A percentile compares a stretch with the other conserved stretches of the same genome.
Conservation (phyloP, 108 stramenopile species). For the Seminavis robusta region DNA sequence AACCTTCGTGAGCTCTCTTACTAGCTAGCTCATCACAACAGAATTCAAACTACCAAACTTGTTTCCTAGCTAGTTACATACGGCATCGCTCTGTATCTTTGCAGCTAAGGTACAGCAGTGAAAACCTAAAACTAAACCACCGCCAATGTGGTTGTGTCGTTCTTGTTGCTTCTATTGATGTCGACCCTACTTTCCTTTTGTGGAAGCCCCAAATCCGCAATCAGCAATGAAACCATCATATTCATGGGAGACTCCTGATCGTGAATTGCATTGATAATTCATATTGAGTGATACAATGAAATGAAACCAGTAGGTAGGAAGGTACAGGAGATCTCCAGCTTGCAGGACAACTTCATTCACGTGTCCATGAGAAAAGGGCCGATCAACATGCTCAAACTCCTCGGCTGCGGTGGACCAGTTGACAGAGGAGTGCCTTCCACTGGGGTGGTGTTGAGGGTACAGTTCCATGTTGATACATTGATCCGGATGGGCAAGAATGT, state of each 20-base stretch:
- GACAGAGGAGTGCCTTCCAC: constrained; percentile 70
- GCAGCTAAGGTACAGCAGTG: too few species aligned
- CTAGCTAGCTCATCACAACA: too few species aligned
- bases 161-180: too few species aligned
- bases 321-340: constrained; percentile 92
- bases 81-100: too few species aligned
- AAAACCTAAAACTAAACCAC: too few species aligned
- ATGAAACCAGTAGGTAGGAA: constrained; percentile 97
- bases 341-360: constrained; percentile 92
- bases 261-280: constrained; percentile 97
- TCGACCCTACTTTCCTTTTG: too few species aligned
- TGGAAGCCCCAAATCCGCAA: constrained; percentile 19
- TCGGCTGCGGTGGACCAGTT: constrained; percentile 84
- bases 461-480: constrained; percentile 78
- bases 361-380: constrained; percentile 43
- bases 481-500: constrained; percentile 82
- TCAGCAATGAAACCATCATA: constrained; percentile 1
- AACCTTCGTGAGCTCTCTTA: too few species aligned
- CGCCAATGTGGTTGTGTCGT: too few species aligned
- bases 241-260: constrained; percentile 61
- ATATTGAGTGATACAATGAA: constrained; percentile 89
- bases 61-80: too few species aligned
- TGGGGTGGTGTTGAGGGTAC: constrained; percentile 72
- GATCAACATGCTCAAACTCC: too few species aligned
- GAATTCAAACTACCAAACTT: too few species aligned